Evolutionary conservation across 257 asterid genomes (phyloP).

Genomic region (Rhazya stricta): DNA sequence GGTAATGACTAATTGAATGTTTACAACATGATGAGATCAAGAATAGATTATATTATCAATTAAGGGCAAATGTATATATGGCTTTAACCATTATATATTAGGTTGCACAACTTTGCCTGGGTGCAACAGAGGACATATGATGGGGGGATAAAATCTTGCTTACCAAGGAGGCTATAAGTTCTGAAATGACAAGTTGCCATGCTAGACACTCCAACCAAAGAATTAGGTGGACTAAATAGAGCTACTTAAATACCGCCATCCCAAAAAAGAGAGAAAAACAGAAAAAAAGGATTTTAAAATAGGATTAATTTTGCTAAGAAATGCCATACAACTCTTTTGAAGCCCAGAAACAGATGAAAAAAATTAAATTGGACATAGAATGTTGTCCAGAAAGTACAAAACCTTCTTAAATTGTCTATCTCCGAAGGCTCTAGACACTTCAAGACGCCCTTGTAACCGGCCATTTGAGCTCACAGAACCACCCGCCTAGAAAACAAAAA

Average conservation of each 20-base stretch:
- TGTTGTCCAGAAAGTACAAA: not conserved
- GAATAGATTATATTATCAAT: not conserved
- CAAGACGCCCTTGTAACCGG: conserved; percentile 85
- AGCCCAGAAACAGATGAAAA: not conserved
- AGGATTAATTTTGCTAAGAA: not conserved
- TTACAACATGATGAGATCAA: not conserved
- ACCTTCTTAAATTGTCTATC: conserved; percentile 96
- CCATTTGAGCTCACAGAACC: conserved; percentile 87
- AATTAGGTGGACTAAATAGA: not conserved
- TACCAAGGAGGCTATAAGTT: not conserved
- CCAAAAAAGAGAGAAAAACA: not conserved
- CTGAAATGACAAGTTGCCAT: not conserved
- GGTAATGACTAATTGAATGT: not conserved
- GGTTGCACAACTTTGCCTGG: not conserved
- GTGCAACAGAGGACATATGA: not conserved
- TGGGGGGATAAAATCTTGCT: no score
- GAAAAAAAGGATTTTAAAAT: not conserved
- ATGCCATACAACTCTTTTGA: not conserved
- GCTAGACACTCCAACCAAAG: not conserved
- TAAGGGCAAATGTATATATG: not conserved
- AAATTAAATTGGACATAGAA: not conserved
- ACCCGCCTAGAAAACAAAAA: conserved; percentile 57
- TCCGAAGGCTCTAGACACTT: conserved; percentile 95
- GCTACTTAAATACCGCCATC: no score
- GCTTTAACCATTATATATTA: not conserved